Evolutionary conservation across 108 stramenopile genomes (phyloP).

Genomic region (Cyclostephanos tholiformis): DNA sequence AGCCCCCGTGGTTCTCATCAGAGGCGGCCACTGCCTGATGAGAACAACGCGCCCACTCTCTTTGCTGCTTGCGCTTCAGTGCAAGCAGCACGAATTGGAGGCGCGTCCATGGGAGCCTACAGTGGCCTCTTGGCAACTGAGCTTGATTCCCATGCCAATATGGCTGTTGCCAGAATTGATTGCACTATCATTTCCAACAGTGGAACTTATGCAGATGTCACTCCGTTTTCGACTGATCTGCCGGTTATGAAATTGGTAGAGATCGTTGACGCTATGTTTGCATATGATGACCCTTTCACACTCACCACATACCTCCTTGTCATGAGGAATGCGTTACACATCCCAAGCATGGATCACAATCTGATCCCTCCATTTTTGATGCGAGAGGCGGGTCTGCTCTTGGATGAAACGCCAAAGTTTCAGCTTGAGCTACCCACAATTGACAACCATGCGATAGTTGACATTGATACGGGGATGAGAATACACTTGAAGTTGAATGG

Average conservation of each 20-base stretch:
- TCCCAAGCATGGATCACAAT: slow-evolving; percentile 41
- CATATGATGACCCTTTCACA: not conserved
- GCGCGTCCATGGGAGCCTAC: not conserved
- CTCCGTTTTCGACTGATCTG: slow-evolving; percentile 8
- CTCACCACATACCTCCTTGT: slow-evolving; percentile 1
- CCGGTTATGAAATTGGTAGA: not conserved
- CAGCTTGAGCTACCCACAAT: not conserved
- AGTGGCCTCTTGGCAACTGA: slow-evolving; percentile 24
- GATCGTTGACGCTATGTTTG: slow-evolving; percentile 9
- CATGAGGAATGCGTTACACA: slow-evolving; percentile 29
- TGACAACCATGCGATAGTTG: not conserved
- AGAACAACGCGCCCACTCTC: slow-evolving; percentile 2
- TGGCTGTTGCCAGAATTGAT: slow-evolving; percentile 16
- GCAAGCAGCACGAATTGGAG: not conserved
- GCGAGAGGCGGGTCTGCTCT: slow-evolving; percentile 11
- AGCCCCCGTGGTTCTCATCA: not conserved
- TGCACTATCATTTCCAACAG: slow-evolving; percentile 9
- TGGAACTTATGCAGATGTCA: slow-evolving; percentile 22
- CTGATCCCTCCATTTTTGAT: slow-evolving; percentile 19
- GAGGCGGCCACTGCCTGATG: not conserved
- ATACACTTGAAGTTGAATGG: slow-evolving; percentile 4
- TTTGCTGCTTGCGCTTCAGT: not conserved
- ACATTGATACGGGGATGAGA: not conserved
- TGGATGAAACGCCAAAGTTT: slow-evolving; percentile 12
- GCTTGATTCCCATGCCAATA: slow-evolving; percentile 50